Conservation (phyloP, 257 asterid species). For the Fraxinus americana region DNA sequence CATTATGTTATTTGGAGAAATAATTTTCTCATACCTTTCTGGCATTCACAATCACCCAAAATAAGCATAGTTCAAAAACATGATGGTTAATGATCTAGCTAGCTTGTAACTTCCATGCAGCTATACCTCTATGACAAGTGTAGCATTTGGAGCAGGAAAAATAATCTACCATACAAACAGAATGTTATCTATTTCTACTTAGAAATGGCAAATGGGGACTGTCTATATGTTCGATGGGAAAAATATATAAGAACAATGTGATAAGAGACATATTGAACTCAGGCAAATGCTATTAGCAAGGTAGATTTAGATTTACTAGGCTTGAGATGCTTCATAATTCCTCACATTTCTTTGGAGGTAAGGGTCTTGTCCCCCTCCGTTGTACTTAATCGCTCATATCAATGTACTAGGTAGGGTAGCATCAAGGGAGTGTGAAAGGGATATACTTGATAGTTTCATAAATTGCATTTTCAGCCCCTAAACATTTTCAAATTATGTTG, state of each 20-base stretch:
- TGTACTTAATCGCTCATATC: too few species aligned
- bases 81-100: not conserved
- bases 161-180: not conserved
- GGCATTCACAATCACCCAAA: too few species aligned
- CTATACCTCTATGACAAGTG: too few species aligned
- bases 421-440: conserved; percentile 25
- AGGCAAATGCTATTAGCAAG: conserved; percentile 9
- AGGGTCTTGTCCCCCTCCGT: too few species aligned
- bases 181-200: not conserved
- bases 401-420: not conserved
- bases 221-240: not conserved
- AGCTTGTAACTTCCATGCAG: not conserved
- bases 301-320: too few species aligned
- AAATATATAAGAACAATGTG: not conserved
- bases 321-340: too few species aligned
- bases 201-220: too few species aligned
- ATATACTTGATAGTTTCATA: conserved; percentile 31
- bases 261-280: conserved; percentile 29
- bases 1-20: too few species aligned
- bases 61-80: too few species aligned
- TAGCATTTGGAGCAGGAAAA: too few species aligned
- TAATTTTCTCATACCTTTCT: not conserved
- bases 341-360: too few species aligned
- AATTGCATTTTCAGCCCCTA: conserved; percentile 9
- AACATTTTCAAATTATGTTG: not conserved